Percentiles rank a stretch among this genome's conserved stretches.
Conservation (phyloP, 2,329 filamentous ascomycete species). For the Ophiostoma ips region DNA sequence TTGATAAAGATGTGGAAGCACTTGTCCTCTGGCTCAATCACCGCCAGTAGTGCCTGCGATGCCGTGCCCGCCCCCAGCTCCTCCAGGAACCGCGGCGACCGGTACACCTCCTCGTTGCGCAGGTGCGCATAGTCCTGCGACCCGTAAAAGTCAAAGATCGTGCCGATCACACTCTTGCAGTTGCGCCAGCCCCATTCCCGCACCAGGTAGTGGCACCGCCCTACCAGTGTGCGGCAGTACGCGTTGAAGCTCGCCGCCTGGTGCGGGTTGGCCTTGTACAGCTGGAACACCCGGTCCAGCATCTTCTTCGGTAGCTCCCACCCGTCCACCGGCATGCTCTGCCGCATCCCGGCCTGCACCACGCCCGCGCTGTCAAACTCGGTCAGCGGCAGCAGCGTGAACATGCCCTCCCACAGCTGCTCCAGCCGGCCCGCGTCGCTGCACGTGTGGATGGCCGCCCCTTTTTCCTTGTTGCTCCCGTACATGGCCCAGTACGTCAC, state of each 20-base stretch:
- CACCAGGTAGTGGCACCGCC: slow-evolving; percentile 48
- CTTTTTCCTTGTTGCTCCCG: slow-evolving; percentile 13
- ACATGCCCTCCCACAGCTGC: slow-evolving; percentile 42
- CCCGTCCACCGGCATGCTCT: slow-evolving; percentile 34
- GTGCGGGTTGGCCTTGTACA: slow-evolving; percentile 40
- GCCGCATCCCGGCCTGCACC: slow-evolving; percentile 26
- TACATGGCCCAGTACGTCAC: slow-evolving; percentile 31
- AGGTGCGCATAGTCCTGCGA: slow-evolving; percentile 47
- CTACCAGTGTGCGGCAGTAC: slow-evolving; percentile 45
- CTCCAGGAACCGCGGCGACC: slow-evolving; percentile 48
- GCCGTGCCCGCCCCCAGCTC: slow-evolving; percentile 26
- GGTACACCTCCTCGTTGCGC: slow-evolving; percentile 48
- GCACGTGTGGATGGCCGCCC: slow-evolving; percentile 17
- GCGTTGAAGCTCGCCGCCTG: slow-evolving; percentile 51
- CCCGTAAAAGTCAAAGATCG: slow-evolving; percentile 56
- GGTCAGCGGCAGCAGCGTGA: slow-evolving; percentile 44
- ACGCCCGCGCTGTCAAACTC: slow-evolving; percentile 45
- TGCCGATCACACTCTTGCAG: slow-evolving; percentile 41
- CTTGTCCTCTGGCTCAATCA: slow-evolving; percentile 38
- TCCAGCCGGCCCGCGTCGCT: slow-evolving; percentile 37
- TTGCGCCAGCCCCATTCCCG: slow-evolving; percentile 52
- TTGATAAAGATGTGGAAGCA: slow-evolving; percentile 58
- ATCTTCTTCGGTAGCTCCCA: slow-evolving; percentile 46
- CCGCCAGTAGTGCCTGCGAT: too few species aligned
- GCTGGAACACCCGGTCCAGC: slow-evolving; percentile 40